Percentiles rank a stretch among this genome's conserved stretches.
These are phyloP conservation scores for Mentha longifolia DNA, from an alignment of 257 asterid genomes.

Conservation along the genomic window DNA sequence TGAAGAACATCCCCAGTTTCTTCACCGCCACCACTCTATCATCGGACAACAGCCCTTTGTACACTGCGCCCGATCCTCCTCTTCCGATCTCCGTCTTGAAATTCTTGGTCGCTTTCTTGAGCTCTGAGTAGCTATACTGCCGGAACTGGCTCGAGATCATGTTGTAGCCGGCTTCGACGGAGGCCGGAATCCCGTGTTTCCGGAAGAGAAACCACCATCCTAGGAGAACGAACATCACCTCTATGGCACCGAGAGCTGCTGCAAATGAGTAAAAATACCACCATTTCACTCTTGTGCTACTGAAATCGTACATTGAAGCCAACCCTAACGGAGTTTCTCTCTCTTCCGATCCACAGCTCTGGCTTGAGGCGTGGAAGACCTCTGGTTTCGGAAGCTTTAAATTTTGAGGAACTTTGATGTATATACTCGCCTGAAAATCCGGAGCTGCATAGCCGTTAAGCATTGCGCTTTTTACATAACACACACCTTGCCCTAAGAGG, in stretches of 20 bases:
- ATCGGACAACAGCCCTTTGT: conserved; percentile 50
- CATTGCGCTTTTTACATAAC: conserved; percentile 56
- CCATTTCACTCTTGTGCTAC: no score
- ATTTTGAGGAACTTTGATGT: conserved; percentile 53
- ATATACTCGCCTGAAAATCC: conserved; percentile 53
- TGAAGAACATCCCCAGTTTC: conserved; percentile 47
- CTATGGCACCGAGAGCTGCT: no score
- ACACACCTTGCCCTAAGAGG: conserved; percentile 49
- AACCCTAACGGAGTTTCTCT: conserved; percentile 35
- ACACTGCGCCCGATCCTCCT: conserved; percentile 60
- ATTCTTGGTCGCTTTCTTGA: conserved; percentile 52
- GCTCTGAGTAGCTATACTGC: conserved; percentile 43
- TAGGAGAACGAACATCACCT: conserved; percentile 35
- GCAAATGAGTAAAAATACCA: no score
- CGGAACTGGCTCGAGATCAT: conserved; percentile 53
- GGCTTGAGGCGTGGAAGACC: conserved; percentile 35
- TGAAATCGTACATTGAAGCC: conserved; percentile 46
- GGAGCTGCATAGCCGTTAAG: conserved; percentile 59
- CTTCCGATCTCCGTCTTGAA: conserved; percentile 57
- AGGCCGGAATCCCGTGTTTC: conserved; percentile 47
- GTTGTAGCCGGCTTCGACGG: conserved; percentile 56
- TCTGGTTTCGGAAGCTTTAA: conserved; percentile 36
- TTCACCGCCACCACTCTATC: conserved; percentile 59
- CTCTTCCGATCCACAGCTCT: conserved; percentile 29
- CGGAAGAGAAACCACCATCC: conserved; percentile 61